Conservation (phyloP, 495 filamentous ascomycete species). For the Hypomontagnella monticulosa region DNA sequence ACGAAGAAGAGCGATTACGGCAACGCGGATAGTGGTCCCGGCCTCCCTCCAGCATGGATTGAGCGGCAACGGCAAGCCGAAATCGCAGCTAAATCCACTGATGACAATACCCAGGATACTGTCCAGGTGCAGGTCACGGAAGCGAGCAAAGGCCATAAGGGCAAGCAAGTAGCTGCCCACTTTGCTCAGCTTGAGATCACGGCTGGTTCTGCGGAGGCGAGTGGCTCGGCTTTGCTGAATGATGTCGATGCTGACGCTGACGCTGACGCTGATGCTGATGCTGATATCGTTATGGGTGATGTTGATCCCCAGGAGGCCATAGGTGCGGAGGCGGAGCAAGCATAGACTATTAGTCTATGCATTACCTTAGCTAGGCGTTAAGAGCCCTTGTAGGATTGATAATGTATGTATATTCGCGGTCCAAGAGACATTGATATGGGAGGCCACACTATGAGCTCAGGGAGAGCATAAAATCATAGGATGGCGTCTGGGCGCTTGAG, state of each 20-base stretch:
- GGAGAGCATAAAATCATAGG: not conserved
- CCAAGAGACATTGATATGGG: not conserved
- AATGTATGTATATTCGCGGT: slow-evolving; percentile 9
- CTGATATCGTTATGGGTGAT: slow-evolving; percentile 32
- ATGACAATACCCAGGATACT: slow-evolving; percentile 51
- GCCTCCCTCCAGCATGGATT: slow-evolving; percentile 60
- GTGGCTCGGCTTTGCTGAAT: slow-evolving; percentile 12
- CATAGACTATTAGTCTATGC: slow-evolving; percentile 27
- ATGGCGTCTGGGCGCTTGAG: slow-evolving; percentile 8
- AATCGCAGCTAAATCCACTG: slow-evolving; percentile 40
- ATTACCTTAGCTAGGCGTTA: not conserved
- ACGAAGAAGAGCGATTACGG: slow-evolving; percentile 67
- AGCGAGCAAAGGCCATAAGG: slow-evolving; percentile 44
- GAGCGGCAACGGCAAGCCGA: slow-evolving; percentile 43
- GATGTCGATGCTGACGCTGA: slow-evolving; percentile 1
- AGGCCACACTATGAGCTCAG: not conserved
- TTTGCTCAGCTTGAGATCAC: slow-evolving; percentile 35
- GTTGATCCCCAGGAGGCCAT: slow-evolving; percentile 34
- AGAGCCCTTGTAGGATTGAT: not conserved
- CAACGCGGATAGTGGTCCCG: slow-evolving; percentile 64
- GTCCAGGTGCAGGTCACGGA: slow-evolving; percentile 53
- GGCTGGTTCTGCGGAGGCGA: slow-evolving; percentile 15
- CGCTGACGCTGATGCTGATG: not conserved
- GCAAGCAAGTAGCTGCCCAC: slow-evolving; percentile 40
- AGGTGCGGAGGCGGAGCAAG: slow-evolving; percentile 44